A percentile compares a stretch with the other conserved stretches of the same genome.
phyloP scores from a whole-genome alignment of 371 early-diverging fungal genomes.

The Dipsacomyces acuminosporus region DNA sequence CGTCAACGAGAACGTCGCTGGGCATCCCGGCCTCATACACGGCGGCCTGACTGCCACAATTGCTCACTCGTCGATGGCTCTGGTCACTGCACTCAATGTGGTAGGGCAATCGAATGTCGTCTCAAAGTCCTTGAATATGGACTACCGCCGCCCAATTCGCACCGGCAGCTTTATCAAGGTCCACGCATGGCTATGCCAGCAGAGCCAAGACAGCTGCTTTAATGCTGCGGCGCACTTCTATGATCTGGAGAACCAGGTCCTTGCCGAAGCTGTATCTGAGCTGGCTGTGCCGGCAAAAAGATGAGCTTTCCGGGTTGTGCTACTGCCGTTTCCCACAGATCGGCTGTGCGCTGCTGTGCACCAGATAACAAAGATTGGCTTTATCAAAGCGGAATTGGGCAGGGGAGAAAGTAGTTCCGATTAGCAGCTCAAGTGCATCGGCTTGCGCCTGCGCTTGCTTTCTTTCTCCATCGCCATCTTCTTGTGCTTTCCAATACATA shows the following conservation, averaged over 20 bases:
- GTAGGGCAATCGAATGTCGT: conserved; percentile 6
- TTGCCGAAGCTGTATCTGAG: conserved; percentile 29
- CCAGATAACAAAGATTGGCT: too few species aligned
- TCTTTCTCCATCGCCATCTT: too few species aligned
- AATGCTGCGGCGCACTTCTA: conserved; percentile 26
- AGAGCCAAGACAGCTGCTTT: not conserved
- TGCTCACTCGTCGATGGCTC: conserved; percentile 25
- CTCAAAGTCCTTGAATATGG: conserved; percentile 30
- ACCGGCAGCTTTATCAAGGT: conserved; percentile 36
- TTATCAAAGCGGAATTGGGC: too few species aligned
- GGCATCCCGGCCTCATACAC: conserved; percentile 36
- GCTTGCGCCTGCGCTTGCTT: too few species aligned
- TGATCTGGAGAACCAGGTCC: conserved; percentile 14
- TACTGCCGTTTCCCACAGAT: too few species aligned
- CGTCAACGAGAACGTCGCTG: conserved; percentile 23
- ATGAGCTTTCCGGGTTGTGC: too few species aligned
- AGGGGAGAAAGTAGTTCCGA: too few species aligned
- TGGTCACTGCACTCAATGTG: conserved; percentile 27
- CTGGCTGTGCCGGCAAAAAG: too few species aligned
- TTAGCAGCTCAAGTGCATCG: too few species aligned
- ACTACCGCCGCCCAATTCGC: conserved; percentile 32
- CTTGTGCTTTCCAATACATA: too few species aligned
- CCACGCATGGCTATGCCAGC: conserved; percentile 31
- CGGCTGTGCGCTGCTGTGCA: too few species aligned
- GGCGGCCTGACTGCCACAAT: conserved; percentile 39